phyloP scores from a whole-genome alignment of 257 asterid species.

The Henckelia pumila region DNA sequence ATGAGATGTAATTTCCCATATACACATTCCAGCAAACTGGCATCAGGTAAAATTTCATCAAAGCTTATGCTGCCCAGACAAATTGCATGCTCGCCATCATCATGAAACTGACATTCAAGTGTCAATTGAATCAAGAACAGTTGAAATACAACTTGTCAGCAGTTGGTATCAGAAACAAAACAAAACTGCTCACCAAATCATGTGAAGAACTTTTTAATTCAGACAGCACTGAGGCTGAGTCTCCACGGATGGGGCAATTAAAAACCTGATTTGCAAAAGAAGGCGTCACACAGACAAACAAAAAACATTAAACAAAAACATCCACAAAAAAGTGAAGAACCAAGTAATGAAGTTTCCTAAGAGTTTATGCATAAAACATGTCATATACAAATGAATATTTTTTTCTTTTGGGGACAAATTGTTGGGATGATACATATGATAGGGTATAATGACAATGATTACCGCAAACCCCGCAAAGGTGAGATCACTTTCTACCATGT shows the following conservation, averaged over 20 bases:
- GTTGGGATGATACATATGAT: slow-evolving; percentile 15
- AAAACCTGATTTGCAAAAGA: slow-evolving; percentile 60
- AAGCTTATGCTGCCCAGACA: slow-evolving; percentile 17
- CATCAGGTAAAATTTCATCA: neutral
- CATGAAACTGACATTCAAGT: slow-evolving; percentile 8
- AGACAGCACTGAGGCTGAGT: slow-evolving; percentile 78
- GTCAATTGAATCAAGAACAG: neutral
- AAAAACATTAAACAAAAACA: slow-evolving; percentile 4
- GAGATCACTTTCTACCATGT: slow-evolving; percentile 73
- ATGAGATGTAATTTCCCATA: slow-evolving; percentile 2
- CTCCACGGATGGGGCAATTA: slow-evolving; percentile 93
- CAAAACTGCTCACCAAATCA: slow-evolving; percentile 68
- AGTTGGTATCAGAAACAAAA: slow-evolving; percentile 17
- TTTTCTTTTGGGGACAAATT: slow-evolving; percentile 11
- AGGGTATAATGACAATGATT: slow-evolving; percentile 25
- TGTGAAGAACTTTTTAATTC: slow-evolving; percentile 86
- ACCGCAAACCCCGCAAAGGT: slow-evolving; percentile 98
- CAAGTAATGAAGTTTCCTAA: neutral
- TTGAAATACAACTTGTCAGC: slow-evolving; percentile 13
- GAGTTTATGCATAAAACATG: neutral
- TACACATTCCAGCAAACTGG: slow-evolving; percentile 1
- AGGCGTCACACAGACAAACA: slow-evolving; percentile 22
- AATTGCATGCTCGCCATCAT: slow-evolving; percentile 11
- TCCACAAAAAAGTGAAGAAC: slow-evolving; percentile 13
- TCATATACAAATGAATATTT: slow-evolving; percentile 1